Base-by-base conservation (phyloP, 83 land plant species). In the Picea mariana region DNA sequence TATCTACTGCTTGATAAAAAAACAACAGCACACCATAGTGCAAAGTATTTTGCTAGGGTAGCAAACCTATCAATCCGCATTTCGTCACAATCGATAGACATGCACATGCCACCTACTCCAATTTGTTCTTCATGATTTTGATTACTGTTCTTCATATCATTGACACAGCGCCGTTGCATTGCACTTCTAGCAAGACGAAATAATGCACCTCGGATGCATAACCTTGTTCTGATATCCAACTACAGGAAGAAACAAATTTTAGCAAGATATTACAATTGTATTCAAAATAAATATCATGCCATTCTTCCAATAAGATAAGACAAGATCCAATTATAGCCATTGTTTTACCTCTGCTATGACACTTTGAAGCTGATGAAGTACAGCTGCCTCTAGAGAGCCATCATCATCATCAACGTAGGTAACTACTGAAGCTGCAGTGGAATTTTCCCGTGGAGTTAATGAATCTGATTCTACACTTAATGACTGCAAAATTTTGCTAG, bases 131-230 rank as follows among this genome's bases (percentile, higher is more conserved):
- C 20, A 12, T 11, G n/a, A 64, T 38, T 79, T 63, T 63, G 72
- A 81, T 76, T 78, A 3, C 40, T 59, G 82, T 59, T 61, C n/a
- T 79, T 83, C 16, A 61, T 18, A 62, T 69, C 82, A 26, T 34
- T 77, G 69, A 80, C 67, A 38, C 64, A 60, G 62, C 89, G 89
- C 67, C 94, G 87, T 79, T 86, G 92, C 59, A 85, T 84, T 12
- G 91, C 92, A 83, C 88, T 92, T 62, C 85, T 84, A 44, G 94
- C 94, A 80, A 92, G 77, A 65, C 94, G 90, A 47, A 90, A 92
- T 38, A 92, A 71, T 78, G 92, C 86, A 73, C 90, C 94, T 81
- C 94, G 82, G 75, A 92, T 89, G 60, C 92, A 88, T 18, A 89
- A 77, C 81, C 88, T 90, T 42, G 87, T 87, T 80, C 80, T 86